phyloP scores from a whole-genome alignment of 352 stramenopile species.

The Pythium periplocum region DNA sequence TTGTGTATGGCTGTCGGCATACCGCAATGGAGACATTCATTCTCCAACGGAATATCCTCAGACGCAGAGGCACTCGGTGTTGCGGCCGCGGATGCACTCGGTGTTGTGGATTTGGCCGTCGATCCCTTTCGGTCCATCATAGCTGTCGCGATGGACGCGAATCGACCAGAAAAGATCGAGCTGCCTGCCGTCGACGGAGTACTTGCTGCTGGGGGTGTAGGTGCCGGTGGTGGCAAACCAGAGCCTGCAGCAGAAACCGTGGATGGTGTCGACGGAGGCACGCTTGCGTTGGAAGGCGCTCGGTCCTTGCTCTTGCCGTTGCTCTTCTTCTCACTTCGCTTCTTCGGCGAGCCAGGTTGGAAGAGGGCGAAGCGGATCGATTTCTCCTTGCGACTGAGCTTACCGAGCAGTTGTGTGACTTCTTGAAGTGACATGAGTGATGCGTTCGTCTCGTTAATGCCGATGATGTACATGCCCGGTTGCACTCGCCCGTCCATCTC shows the following conservation, averaged over 20 bases:
- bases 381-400: conserved; percentile 73
- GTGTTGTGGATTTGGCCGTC: conserved; percentile 7
- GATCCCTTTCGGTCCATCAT: conserved; percentile 46
- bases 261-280: conserved; percentile 1
- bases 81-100: conserved; percentile 7
- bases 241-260: conserved; percentile 8
- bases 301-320: too few relatives aligned
- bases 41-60: conserved; percentile 19
- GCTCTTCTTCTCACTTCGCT: conserved; percentile 25
- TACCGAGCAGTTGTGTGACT: conserved; percentile 66
- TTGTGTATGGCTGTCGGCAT: conserved; percentile 36
- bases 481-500: conserved; percentile 57
- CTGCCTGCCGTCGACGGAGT: background rate
- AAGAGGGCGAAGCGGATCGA: conserved; percentile 78
- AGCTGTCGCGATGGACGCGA: conserved; percentile 46
- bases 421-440: conserved; percentile 68
- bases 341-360: conserved; percentile 41
- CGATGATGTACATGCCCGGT: conserved; percentile 82
- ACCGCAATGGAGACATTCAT: conserved; percentile 40
- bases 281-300: too few relatives aligned
- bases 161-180: conserved; percentile 42
- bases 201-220: conserved; percentile 10
- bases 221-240: conserved; percentile 23
- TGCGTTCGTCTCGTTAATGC: conserved; percentile 82
- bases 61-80: conserved; percentile 21